A percentile compares a stretch with the other conserved stretches of the same genome.
phyloP scores from a whole-genome alignment of 805 yeast genomes.

The Priceomyces carsonii region DNA sequence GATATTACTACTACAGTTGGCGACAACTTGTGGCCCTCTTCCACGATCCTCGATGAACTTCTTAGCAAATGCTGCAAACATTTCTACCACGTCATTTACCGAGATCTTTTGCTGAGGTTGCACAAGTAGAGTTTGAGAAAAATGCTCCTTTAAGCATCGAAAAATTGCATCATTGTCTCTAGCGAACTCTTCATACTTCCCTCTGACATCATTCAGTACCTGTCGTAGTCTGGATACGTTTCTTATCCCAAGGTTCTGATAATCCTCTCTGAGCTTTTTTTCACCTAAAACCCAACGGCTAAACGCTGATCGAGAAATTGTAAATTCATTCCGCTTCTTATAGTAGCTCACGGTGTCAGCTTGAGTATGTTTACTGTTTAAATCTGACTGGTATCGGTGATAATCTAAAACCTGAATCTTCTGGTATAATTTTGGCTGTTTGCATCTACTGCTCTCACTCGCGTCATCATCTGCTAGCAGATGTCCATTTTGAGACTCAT shows the following conservation, averaged over 20 bases:
- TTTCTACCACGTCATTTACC: slow-evolving; percentile 8
- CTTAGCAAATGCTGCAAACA: slow-evolving; percentile 9
- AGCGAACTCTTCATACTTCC: slow-evolving; percentile 8
- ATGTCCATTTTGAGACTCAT: too few species aligned
- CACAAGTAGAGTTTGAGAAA: slow-evolving; percentile 8
- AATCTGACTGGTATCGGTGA: slow-evolving; percentile 17
- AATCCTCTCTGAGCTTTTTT: slow-evolving; percentile 10
- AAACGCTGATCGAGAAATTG: slow-evolving; percentile 15
- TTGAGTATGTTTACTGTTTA: slow-evolving; percentile 19
- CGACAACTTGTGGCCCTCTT: too few species aligned
- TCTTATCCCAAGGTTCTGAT: slow-evolving; percentile 5
- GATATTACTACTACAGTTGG: too few species aligned
- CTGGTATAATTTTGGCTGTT: slow-evolving; percentile 13
- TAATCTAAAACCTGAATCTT: slow-evolving; percentile 18
- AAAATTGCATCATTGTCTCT: slow-evolving; percentile 8
- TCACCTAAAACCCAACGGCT: slow-evolving; percentile 18
- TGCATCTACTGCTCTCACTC: slow-evolving; percentile 1
- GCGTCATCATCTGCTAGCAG: background rate
- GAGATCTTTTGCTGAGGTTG: slow-evolving; percentile 6
- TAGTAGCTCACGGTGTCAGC: slow-evolving; percentile 18
- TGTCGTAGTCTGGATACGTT: slow-evolving; percentile 6
- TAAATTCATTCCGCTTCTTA: slow-evolving; percentile 10
- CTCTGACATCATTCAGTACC: slow-evolving; percentile 6
- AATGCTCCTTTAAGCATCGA: slow-evolving; percentile 10
- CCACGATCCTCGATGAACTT: background rate